These are phyloP conservation scores for Meyerozyma smithsonii DNA, from an alignment of 1,139 yeast species.

Conservation along the genomic window DNA sequence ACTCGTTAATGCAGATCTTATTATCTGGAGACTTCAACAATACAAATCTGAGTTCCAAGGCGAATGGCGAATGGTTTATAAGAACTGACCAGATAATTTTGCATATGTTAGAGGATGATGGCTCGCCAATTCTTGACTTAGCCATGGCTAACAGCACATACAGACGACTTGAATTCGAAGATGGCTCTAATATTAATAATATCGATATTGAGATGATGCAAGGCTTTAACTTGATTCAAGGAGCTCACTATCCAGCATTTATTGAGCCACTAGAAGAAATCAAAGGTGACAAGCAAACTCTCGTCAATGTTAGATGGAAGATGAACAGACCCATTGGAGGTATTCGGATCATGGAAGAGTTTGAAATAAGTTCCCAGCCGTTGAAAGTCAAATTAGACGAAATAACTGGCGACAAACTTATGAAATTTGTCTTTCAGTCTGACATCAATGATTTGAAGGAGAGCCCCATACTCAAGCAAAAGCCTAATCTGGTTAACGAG, in stretches of 20 bases:
- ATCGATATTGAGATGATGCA: constrained; percentile 44
- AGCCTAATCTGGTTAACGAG: constrained; percentile 7
- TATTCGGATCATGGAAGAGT: constrained; percentile 52
- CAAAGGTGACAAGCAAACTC: constrained; percentile 11
- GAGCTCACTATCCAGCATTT: constrained; percentile 32
- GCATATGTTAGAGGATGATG: constrained; percentile 41
- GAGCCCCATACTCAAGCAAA: constrained; percentile 22
- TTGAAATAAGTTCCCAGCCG: constrained; percentile 51
- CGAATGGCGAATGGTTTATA: constrained; percentile 52
- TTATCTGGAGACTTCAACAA: constrained; percentile 27
- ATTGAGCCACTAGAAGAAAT: constrained; percentile 25
- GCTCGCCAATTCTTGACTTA: constrained; percentile 39
- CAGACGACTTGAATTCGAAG: constrained; percentile 46
- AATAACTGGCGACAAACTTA: constrained; percentile 50
- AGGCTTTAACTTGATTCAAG: constrained; percentile 32
- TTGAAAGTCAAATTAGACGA: constrained; percentile 58
- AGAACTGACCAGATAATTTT: constrained; percentile 47
- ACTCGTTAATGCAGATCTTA: constrained; percentile 35
- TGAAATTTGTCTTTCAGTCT: constrained; percentile 52
- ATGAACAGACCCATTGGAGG: constrained; percentile 69
- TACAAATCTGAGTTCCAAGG: constrained; percentile 8
- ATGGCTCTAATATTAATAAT: constrained; percentile 38
- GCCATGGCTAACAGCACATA: constrained; percentile 35
- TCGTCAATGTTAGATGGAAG: constrained; percentile 54
- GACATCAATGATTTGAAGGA: constrained; percentile 26